phyloP scores from a whole-genome alignment of 2,329 filamentous ascomycete genomes.

The Polychaeton citri region DNA sequence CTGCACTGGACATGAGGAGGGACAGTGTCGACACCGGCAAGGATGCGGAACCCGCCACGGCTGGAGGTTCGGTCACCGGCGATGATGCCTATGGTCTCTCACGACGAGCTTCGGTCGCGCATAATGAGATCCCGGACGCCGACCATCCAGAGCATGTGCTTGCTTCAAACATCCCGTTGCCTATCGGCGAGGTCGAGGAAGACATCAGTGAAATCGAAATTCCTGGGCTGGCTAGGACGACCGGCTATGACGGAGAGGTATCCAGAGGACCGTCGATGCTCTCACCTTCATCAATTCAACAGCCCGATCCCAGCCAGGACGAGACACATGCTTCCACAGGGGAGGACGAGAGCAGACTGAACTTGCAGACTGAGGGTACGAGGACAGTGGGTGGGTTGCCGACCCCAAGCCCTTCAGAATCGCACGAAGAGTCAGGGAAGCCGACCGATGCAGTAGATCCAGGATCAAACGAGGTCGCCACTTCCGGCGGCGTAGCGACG shows the following conservation, averaged over 20 bases:
- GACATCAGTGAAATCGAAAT: slow-evolving; percentile 74
- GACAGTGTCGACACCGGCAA: neutral
- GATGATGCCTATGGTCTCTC: slow-evolving; percentile 3
- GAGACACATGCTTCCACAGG: neutral
- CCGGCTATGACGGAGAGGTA: slow-evolving; percentile 37
- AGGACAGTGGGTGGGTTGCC: slow-evolving; percentile 25
- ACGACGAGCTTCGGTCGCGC: slow-evolving; percentile 7
- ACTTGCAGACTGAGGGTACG: neutral
- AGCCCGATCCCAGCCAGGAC: neutral
- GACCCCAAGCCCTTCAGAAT: slow-evolving; percentile 10
- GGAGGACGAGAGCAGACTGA: neutral
- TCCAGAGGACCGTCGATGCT: neutral
- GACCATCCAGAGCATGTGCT: slow-evolving; percentile 26
- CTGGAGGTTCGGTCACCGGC: neutral
- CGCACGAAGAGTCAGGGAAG: neutral
- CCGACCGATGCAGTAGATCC: neutral
- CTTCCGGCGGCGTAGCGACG: neutral
- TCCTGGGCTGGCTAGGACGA: slow-evolving; percentile 55
- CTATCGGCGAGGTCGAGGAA: slow-evolving; percentile 45
- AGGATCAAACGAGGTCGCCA: neutral
- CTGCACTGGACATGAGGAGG: neutral
- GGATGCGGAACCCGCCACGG: neutral
- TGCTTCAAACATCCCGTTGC: slow-evolving; percentile 53
- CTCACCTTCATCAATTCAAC: neutral
- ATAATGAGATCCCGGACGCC: slow-evolving; percentile 23